These are phyloP conservation scores for Wickerhamiella azymoides DNA, from an alignment of 805 yeast genomes.

Conservation along the genomic window DNA sequence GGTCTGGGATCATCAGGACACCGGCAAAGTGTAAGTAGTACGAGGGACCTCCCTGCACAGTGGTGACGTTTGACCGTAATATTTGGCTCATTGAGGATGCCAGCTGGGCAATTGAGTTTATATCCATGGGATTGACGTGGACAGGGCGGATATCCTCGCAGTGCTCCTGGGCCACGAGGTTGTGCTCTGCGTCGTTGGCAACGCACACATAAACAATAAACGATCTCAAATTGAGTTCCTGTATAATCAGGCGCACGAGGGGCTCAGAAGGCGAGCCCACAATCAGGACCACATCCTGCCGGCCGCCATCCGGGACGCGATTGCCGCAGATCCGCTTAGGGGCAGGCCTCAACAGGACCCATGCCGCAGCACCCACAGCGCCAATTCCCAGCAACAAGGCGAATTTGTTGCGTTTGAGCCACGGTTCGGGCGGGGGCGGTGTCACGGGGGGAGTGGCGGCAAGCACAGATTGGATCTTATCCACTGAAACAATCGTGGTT, in stretches of 20 bases:
- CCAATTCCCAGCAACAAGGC: background rate
- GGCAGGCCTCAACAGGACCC: slow-evolving; percentile 5
- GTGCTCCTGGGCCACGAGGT: slow-evolving; percentile 34
- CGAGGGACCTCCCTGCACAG: slow-evolving; percentile 44
- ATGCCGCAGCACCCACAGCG: slow-evolving; percentile 1
- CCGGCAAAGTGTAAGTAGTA: slow-evolving; percentile 48
- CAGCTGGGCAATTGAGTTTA: slow-evolving; percentile 33
- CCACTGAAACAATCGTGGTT: background rate
- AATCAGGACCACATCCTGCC: slow-evolving; percentile 60
- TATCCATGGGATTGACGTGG: slow-evolving; percentile 36
- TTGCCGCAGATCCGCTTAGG: slow-evolving; percentile 38
- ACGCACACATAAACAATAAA: slow-evolving; percentile 68
- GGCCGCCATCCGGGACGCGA: slow-evolving; percentile 51
- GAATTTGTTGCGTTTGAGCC: background rate
- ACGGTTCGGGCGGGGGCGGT: slow-evolving; percentile 6
- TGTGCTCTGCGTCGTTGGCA: slow-evolving; percentile 43
- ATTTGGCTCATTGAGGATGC: slow-evolving; percentile 36
- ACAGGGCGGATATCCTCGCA: slow-evolving; percentile 59
- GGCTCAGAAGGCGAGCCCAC: slow-evolving; percentile 71
- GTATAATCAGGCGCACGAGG: slow-evolving; percentile 50
- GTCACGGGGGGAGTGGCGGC: background rate
- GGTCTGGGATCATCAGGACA: slow-evolving; percentile 55
- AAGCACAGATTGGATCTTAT: background rate
- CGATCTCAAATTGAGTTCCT: slow-evolving; percentile 65
- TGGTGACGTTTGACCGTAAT: slow-evolving; percentile 40